Conservation (phyloP, 371 early-diverging fungal genomes). For the Mortierella sp. region DNA sequence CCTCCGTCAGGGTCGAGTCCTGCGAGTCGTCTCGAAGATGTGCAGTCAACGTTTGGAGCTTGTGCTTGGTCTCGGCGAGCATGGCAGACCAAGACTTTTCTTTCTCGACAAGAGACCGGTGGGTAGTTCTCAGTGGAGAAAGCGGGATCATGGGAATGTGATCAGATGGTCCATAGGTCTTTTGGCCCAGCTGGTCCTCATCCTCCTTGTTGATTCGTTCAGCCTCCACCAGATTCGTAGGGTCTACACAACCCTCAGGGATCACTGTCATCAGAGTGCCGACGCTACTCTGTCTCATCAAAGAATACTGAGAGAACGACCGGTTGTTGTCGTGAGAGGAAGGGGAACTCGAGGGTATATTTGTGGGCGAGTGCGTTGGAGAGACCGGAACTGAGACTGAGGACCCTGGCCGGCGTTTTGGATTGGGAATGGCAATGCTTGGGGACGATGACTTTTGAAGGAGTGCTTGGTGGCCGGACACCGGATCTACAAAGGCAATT, state of each 20-base stretch:
- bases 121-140: conserved; percentile 67
- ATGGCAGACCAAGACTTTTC: conserved; percentile 41
- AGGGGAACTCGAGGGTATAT: conserved; percentile 46
- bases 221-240: conserved; percentile 46
- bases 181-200: conserved; percentile 47
- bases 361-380: conserved; percentile 44
- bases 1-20: background rate
- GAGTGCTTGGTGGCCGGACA: conserved; percentile 39
- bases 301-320: conserved; percentile 33
- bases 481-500: background rate
- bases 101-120: conserved; percentile 61
- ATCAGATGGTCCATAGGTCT: conserved; percentile 46
- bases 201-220: conserved; percentile 50
- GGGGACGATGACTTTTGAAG: conserved; percentile 50
- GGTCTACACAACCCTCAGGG: conserved; percentile 48
- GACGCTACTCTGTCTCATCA: conserved; percentile 25
- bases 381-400: conserved; percentile 51
- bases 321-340: conserved; percentile 21
- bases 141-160: conserved; percentile 67
- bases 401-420: conserved; percentile 35
- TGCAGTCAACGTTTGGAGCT: conserved; percentile 18
- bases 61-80: conserved; percentile 34
- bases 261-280: conserved; percentile 39
- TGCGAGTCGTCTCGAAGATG: background rate
- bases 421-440: conserved; percentile 48